Evolutionary conservation across 495 filamentous ascomycete genomes (phyloP), one percentile per base, ranked within the genome.

Genomic region (Xylaria castorea): DNA sequence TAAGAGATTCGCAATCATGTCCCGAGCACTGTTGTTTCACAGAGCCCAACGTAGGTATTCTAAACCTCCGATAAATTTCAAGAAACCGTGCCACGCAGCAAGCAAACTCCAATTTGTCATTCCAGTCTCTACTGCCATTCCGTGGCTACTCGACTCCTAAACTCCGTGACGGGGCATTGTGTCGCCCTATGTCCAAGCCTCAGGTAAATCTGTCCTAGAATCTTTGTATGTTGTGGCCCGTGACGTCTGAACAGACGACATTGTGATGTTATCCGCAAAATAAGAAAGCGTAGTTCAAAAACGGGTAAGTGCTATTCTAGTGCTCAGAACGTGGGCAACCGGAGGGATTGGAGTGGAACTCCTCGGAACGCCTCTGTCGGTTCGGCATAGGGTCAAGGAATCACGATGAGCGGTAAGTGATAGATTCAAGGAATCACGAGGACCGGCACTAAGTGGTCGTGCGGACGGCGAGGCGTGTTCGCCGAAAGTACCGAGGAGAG

Each of bases 1-100:
- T n/a, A 14, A 51, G 68, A 42, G 32, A 65, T 53, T 57, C 68
- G 69, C 46, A 65, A 65, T 46, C 48, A 63, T 62, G 30, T 34
- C 69, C 48, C n/a, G 48, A 30, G 60, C 34, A 42, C 48, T 22
- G 9, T 55, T 18, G 20, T 53, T 40, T 14, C 27, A 34, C n/a
- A 53, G 46, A 63, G 5, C 42, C 57, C 40, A 60, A 60, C 53
- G 25, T n/a, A 66, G 44, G 66, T 62, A 44, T 48, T 70, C 55
- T 62, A 62, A 50, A 50, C 40, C 55, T 27, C 16, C 20, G 27
- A 18, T 53, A 50, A 62, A 62, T 53, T 5, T 9, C 16, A 30
- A 12, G 27, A 63, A 60, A 48, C 36, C 34, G 44, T 40, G 12
- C 58, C 68, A 63, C 32, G 64, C 27, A 62, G 12, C 58, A 64